phyloP scores from a whole-genome alignment of 306 rosid genomes.

The cucumber (Cucumis sativus) region Cucumber_9930_V3 NC_026658.2:6199001-6199500 shows the following conservation, averaged over 20 bases:
- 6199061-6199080: not conserved
- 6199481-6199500: constrained; percentile 27
- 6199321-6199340: not conserved
- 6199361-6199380: not conserved
- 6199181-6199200: not conserved
- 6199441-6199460: constrained; percentile 20
- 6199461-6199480: constrained; percentile 49
- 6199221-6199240: not conserved
- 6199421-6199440: not conserved
- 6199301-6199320: not conserved
- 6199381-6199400: not conserved
- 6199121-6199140: not conserved
- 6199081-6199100: not conserved
- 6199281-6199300: not conserved
- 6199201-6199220: not conserved
- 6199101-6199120: not conserved
- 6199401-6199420: not conserved
- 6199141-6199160: not conserved
- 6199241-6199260: not conserved
- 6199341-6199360: not conserved
- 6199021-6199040: not conserved
- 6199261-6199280: not conserved
- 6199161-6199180: not conserved
- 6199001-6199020: not conserved
- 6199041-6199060: not conserved